Evolutionary conservation across 192 early-diverging fungal genomes (phyloP).

Genomic region (Jimgerdemannia flammicorona): DNA sequence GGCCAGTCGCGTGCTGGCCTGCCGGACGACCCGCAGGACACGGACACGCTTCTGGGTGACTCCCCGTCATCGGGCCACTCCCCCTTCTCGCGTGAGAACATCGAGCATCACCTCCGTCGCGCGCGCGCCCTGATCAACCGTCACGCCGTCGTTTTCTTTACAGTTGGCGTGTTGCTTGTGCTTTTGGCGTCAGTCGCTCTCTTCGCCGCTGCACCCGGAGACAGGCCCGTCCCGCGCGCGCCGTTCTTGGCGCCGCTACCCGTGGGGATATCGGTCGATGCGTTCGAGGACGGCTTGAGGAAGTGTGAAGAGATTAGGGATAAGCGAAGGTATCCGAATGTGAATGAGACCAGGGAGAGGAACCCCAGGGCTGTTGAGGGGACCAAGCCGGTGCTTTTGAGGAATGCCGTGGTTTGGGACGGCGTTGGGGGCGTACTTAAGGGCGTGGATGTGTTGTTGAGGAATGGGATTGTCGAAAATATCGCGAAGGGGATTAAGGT

Average conservation of each 20-base stretch:
- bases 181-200: not conserved
- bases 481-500: constrained; percentile 20
- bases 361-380: not conserved
- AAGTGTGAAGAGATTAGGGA: not conserved
- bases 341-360: not conserved
- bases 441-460: constrained; percentile 38
- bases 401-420: constrained; percentile 32
- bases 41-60: not conserved
- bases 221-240: not conserved
- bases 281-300: not conserved
- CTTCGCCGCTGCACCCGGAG: not conserved
- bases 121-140: not conserved
- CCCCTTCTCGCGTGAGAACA: not conserved
- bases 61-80: no score
- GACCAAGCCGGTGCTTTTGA: constrained; percentile 2
- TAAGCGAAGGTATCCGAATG: not conserved
- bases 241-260: not conserved
- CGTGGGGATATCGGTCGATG: not conserved
- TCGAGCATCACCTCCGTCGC: not conserved
- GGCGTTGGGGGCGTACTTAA: constrained; percentile 20
- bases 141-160: not conserved
- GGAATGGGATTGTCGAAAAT: constrained; percentile 33
- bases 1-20: no score
- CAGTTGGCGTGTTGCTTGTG: not conserved
- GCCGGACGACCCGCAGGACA: not conserved